Base-by-base conservation (phyloP, 1,139 yeast genomes). In the Scheffersomyces quercinus region DNA sequence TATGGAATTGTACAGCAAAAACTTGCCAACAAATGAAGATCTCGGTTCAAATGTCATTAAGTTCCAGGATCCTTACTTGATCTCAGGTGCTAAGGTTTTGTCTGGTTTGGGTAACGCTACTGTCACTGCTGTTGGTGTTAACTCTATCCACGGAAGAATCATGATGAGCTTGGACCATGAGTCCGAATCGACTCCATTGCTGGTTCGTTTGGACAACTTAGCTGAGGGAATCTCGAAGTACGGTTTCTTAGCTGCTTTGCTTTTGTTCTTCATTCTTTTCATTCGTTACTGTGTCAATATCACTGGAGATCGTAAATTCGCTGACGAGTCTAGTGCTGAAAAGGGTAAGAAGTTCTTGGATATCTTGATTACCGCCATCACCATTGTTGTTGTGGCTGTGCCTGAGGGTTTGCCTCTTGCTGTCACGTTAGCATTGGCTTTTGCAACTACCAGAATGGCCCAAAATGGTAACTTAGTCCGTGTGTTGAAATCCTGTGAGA, bases 331-430 rank as follows among this genome's bases (percentile, higher is more conserved):
- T 0, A 68, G 89, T 3, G 79, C 97, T 6, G 81, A 84, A 58
- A 91, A 90, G 70, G 97, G 97, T 53, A 83, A 88, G 48, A 78
- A 77, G 53, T 90, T 91, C 58, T 75, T 93, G 70, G 85, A 88
- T 58, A 88, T 93, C 47, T 75, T 95, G 52, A 95, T 93, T 58
- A 88, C 95, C 30, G 85, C 98, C 1, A 86, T 93, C 48, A 90
- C 99, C 0, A 81, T 93, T 55, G 83, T 93, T 35, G 99, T 93
- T 14, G 99, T 93, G 41, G 99, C 99, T 0, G 96, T 93, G 13
- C 99, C 99, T 2, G 99, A 95, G 70, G 99, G 99, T 45, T 77
- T 93, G 48, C 99, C 99, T 0, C 73, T 93, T 45, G 99, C 99
- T 0, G 99, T 93, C 20, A 93, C 99, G 0, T 75, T 93, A 41